Evolutionary conservation across 1,284 basidiomycete species (phyloP), one percentile per base, ranked within the genome.

Genomic region (Xerocomus amazonicus): DNA sequence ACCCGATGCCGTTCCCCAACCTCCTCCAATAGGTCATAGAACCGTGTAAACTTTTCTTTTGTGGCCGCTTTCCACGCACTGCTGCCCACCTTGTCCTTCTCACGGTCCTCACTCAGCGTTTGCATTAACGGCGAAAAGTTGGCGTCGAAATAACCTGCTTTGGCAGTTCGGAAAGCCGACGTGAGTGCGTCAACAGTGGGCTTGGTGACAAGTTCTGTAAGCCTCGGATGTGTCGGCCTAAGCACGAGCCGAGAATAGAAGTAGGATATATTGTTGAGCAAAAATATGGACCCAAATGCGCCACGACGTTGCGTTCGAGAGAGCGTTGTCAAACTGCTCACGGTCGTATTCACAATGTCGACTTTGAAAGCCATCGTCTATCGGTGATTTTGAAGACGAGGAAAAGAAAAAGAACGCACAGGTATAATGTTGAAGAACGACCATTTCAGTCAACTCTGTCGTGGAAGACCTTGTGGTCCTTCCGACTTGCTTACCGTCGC

Each of bases 11-110:
- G 68, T 61, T 91, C 88, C 40, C 81, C 72, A 13, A 88, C 76
- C 59, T 90, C 88, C 40, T 90, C 87, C 51, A 90, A 68, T 29
- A 87, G 62, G 57, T 90, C 86, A 57, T 83, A 90, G 68, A 90
- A 91, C 46, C 81, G 70, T 34, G 80, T 87, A 62, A 88, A 87
- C 67, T 84, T 87, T 69, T 90, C 89, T 69, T 91, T 90, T 32
- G 79, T 79, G 8, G 78, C 80, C 2, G 77, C 74, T 63, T 80
- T 83, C 65, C 65, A 69, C 12, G 66, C 67, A 28, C 59, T 66
- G 29, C 72, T 65, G 6, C 74, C 75, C 3, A 67, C 63, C 56
- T 80, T 81, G 50, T 82, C 83, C 52, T 79, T 80, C 16, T 78
- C 71, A n/a, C 65, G 57, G 56, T 86, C 84, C 46, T 90, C 87